A percentile compares a stretch with the other conserved stretches of the same genome.
Evolutionary conservation across 192 early-diverging fungal genomes (phyloP).

Genomic region (Thamnidium elegans): DNA sequence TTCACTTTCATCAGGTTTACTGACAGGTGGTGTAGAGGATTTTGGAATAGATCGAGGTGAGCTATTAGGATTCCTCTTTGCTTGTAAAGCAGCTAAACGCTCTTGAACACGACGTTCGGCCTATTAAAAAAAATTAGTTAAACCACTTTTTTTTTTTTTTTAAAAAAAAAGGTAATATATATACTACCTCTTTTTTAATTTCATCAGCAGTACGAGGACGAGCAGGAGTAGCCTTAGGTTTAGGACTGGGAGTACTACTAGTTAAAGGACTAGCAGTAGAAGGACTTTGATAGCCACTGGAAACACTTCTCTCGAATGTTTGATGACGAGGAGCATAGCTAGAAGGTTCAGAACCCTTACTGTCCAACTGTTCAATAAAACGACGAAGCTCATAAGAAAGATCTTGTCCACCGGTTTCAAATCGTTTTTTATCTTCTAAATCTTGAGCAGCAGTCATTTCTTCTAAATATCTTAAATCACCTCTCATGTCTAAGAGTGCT

Average conservation of each 20-base stretch:
- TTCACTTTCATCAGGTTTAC: constrained; percentile 27
- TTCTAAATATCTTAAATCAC: constrained; percentile 32
- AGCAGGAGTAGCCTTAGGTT: constrained; percentile 9
- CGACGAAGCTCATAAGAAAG: constrained; percentile 39
- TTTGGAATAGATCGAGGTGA: constrained; percentile 11
- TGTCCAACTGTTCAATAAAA: constrained; percentile 46
- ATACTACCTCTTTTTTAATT: constrained; percentile 35
- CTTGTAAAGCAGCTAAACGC: constrained; percentile 31
- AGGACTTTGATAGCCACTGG: background rate
- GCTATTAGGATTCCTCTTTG: constrained; percentile 14
- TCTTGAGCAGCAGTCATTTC: constrained; percentile 11
- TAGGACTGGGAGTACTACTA: constrained; percentile 3
- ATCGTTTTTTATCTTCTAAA: constrained; percentile 26
- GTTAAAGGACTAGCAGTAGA: background rate
- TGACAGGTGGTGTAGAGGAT: constrained; percentile 18
- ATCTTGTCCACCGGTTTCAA: constrained; percentile 45
- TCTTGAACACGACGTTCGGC: constrained; percentile 39
- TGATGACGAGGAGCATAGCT: background rate
- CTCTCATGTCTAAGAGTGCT: constrained; percentile 35
- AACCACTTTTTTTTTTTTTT: background rate
- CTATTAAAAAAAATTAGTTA: constrained; percentile 2
- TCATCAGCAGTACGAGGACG: constrained; percentile 35
- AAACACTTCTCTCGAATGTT: background rate
- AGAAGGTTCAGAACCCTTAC: constrained; percentile 10
- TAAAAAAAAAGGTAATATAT: background rate